Percentiles rank a stretch among this genome's conserved stretches.
Conservation (phyloP, 1,139 yeast genomes). For the Zygosaccharomyces sapae region DNA sequence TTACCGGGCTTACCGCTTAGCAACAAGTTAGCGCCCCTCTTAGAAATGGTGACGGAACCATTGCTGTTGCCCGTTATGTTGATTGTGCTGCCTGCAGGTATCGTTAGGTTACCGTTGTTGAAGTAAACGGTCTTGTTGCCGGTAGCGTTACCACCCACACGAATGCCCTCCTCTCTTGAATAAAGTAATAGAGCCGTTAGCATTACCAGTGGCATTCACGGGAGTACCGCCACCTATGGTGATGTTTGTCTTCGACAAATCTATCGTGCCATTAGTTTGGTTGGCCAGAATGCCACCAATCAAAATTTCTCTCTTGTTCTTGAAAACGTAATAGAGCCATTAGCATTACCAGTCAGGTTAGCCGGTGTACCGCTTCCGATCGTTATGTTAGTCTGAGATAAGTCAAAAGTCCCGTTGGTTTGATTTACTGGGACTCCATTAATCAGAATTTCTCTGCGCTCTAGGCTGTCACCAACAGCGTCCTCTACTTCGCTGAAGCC, state of each 20-base stretch:
- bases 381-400: background rate
- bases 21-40: too few species aligned
- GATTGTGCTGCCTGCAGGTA: too few species aligned
- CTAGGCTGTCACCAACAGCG: too few species aligned
- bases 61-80: slow-evolving; percentile 1
- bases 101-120: too few species aligned
- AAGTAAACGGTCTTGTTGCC: too few species aligned
- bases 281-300: background rate
- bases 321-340: slow-evolving; percentile 3
- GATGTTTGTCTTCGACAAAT: background rate
- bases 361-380: background rate
- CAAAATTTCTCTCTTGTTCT: background rate
- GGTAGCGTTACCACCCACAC: background rate
- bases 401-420: background rate
- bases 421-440: slow-evolving; percentile 3
- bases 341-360: slow-evolving; percentile 1
- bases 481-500: too few species aligned
- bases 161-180: background rate
- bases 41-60: too few species aligned
- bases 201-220: background rate
- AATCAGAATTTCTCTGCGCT: background rate
- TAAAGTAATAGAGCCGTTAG: slow-evolving; percentile 2
- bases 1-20: too few species aligned
- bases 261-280: background rate
- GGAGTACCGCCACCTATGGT: background rate